Percentiles rank a stretch among this genome's conserved stretches.
Conservation (phyloP, 805 yeast genomes). For the Saturnispora dispora region DNA sequence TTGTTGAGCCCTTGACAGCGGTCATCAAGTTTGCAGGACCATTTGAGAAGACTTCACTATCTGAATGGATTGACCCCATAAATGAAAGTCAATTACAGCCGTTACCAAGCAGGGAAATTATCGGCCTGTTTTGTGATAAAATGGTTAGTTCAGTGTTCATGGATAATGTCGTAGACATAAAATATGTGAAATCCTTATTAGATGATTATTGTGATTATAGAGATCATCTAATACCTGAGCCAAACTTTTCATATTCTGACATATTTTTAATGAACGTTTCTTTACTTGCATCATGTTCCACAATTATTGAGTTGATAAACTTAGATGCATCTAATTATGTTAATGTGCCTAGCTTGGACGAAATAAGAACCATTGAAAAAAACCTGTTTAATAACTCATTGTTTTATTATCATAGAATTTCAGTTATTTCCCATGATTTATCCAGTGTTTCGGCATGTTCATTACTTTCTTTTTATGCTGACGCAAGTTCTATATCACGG, state of each 20-base stretch:
- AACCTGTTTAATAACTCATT: slow-evolving; percentile 33
- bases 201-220: slow-evolving; percentile 18
- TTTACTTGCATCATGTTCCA: slow-evolving; percentile 16
- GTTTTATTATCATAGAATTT: slow-evolving; percentile 43
- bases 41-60: slow-evolving; percentile 15
- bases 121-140: slow-evolving; percentile 13
- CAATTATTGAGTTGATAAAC: slow-evolving; percentile 8
- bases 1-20: slow-evolving; percentile 19
- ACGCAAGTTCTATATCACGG: slow-evolving; percentile 28
- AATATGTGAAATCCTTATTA: slow-evolving; percentile 9
- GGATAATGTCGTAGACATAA: slow-evolving; percentile 5
- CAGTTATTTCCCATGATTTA: slow-evolving; percentile 42
- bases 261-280: slow-evolving; percentile 25
- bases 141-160: slow-evolving; percentile 6
- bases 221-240: slow-evolving; percentile 18
- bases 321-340: neutral
- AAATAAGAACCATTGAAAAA: slow-evolving; percentile 23
- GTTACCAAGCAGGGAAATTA: slow-evolving; percentile 25
- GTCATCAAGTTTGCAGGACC: slow-evolving; percentile 17
- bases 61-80: slow-evolving; percentile 30
- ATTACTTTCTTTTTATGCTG: slow-evolving; percentile 34
- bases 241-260: slow-evolving; percentile 26
- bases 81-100: slow-evolving; percentile 20
- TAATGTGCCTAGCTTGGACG: slow-evolving; percentile 12
- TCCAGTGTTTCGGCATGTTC: slow-evolving; percentile 44